These are phyloP conservation scores for Cladorrhinum sp. DNA, from an alignment of 2,329 filamentous ascomycete genomes.

Conservation along the genomic window DNA sequence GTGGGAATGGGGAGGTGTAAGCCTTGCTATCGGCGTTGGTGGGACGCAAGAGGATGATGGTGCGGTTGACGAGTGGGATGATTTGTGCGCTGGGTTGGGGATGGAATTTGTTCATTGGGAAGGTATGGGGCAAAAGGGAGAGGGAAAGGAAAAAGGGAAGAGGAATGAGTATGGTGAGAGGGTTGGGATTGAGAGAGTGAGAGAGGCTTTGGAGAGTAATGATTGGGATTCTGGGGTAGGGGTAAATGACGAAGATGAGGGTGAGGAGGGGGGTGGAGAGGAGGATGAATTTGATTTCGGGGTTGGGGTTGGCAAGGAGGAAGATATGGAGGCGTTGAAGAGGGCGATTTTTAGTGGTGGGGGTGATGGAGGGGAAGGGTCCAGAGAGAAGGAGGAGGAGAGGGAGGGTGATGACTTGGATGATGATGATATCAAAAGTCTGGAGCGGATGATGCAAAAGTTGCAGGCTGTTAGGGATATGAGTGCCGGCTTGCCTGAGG, in stretches of 20 bases:
- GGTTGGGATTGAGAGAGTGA: conserved; percentile 55
- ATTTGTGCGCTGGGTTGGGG: conserved; percentile 52
- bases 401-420: conserved; percentile 41
- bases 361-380: conserved; percentile 28
- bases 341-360: conserved; percentile 49
- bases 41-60: conserved; percentile 28
- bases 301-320: conserved; percentile 49
- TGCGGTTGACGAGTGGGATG: conserved; percentile 59
- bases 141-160: conserved; percentile 35
- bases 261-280: conserved; percentile 24
- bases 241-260: conserved; percentile 23
- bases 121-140: background rate
- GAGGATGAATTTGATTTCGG: conserved; percentile 40
- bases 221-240: conserved; percentile 52
- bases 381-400: conserved; percentile 29
- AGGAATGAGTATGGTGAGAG: conserved; percentile 61
- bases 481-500: conserved; percentile 56
- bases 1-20: conserved; percentile 63
- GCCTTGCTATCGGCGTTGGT: conserved; percentile 56
- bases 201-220: conserved; percentile 62
- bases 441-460: conserved; percentile 63
- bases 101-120: conserved; percentile 60
- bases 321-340: conserved; percentile 51
- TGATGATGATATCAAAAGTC: conserved; percentile 53
- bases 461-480: conserved; percentile 60